Evolutionary conservation across 2,329 filamentous ascomycete genomes (phyloP).

Genomic region (Microcera coccophila): DNA sequence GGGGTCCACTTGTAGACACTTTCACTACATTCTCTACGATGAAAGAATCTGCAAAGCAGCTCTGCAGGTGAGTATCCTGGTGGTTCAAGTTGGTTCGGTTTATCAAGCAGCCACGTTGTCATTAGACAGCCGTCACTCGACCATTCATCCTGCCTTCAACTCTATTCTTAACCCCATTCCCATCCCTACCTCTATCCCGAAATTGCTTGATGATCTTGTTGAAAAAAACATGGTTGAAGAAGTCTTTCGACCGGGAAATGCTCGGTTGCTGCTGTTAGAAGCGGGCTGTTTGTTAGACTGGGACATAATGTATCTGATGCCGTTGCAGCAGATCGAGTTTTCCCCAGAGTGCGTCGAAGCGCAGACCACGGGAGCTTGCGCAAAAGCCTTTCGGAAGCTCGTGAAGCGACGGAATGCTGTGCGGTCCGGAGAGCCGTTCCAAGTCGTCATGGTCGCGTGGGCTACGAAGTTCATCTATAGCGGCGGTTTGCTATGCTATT

Average conservation of each 20-base stretch:
- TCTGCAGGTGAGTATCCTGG: constrained; percentile 48
- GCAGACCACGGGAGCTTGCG: constrained; percentile 16
- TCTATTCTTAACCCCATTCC: no score
- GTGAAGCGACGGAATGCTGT: constrained; percentile 60
- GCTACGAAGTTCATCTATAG: constrained; percentile 60
- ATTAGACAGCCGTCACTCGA: no score
- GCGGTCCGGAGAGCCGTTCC: constrained; percentile 58
- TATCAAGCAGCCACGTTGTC: constrained; percentile 21
- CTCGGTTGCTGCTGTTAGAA: no score
- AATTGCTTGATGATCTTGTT: no score
- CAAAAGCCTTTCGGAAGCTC: constrained; percentile 47
- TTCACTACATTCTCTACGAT: constrained; percentile 50
- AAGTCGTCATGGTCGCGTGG: constrained; percentile 55
- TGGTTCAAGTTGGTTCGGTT: constrained; percentile 13
- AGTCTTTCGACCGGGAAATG: no score
- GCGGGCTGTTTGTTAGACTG: no score
- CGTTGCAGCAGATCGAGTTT: no score
- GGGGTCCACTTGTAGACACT: constrained; percentile 47
- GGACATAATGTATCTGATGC: no score
- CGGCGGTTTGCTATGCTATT: constrained; percentile 63
- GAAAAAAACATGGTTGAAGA: no score
- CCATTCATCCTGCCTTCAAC: no score
- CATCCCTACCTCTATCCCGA: no score
- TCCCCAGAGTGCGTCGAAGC: constrained; percentile 22
- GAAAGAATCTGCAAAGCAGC: constrained; percentile 54